These are phyloP conservation scores for Trypanosoma boissoni DNA, from an alignment of 208 protist genomes.

Conservation along the genomic window DNA sequence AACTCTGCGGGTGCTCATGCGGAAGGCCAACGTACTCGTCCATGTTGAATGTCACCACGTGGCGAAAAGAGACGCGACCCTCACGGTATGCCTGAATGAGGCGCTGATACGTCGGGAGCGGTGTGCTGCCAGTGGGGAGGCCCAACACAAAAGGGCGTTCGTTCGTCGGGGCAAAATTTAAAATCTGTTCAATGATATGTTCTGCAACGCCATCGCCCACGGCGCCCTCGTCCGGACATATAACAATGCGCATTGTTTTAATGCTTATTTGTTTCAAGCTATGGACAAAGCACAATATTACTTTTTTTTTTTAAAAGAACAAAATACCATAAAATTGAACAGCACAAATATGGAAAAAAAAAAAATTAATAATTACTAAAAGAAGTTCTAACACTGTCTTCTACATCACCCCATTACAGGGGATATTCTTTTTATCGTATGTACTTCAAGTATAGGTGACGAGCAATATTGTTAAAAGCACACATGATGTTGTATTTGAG, in stretches of 20 bases:
- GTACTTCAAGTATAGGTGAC: too few relatives aligned
- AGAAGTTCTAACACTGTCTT: too few relatives aligned
- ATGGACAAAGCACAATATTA: conserved; percentile 10
- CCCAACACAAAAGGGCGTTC: conserved; percentile 91
- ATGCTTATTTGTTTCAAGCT: background rate
- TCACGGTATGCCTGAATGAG: conserved; percentile 85
- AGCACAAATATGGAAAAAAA: too few relatives aligned
- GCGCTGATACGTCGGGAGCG: conserved; percentile 87
- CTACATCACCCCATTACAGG: too few relatives aligned
- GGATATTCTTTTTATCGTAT: too few relatives aligned
- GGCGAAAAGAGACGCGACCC: conserved; percentile 86
- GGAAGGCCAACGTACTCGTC: conserved; percentile 94
- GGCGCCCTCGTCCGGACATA: conserved; percentile 56
- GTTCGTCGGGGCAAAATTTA: conserved; percentile 68
- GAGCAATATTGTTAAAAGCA: too few relatives aligned
- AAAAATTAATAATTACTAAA: too few relatives aligned
- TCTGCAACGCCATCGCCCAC: conserved; percentile 76
- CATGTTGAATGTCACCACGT: conserved; percentile 97
- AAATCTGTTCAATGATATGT: conserved; percentile 89
- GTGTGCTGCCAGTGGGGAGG: conserved; percentile 90
- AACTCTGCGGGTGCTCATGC: conserved; percentile 90
- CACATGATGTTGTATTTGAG: too few relatives aligned
- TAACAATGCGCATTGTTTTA: conserved; percentile 87
- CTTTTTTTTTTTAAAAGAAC: conserved; percentile 14
- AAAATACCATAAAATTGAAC: too few relatives aligned